Evolutionary conservation across 352 stramenopile species (phyloP).

Genomic region (Phytophthora agathidicida): DNA sequence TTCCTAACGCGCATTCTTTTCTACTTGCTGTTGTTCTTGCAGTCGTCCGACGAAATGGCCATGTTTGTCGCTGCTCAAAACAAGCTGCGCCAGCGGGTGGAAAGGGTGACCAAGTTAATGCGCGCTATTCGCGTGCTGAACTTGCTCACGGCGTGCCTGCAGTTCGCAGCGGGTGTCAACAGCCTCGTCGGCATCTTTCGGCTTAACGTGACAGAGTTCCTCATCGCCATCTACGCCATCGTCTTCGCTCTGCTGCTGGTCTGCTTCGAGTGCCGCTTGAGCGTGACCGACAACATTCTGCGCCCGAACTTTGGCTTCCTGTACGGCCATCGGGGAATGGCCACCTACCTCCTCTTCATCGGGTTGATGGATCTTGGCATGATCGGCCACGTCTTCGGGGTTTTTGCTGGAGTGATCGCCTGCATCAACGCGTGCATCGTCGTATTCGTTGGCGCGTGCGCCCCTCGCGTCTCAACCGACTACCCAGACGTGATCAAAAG

Average conservation of each 20-base stretch:
- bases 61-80: slow-evolving; percentile 5
- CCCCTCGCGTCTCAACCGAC: slow-evolving; percentile 14
- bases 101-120: slow-evolving; percentile 37
- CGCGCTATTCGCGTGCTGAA: slow-evolving; percentile 45
- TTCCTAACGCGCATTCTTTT: background rate
- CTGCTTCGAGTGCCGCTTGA: slow-evolving; percentile 61
- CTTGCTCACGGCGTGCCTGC: slow-evolving; percentile 44
- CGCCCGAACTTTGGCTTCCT: slow-evolving; percentile 69
- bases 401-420: slow-evolving; percentile 40
- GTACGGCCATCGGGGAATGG: slow-evolving; percentile 58
- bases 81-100: slow-evolving; percentile 26
- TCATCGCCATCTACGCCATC: slow-evolving; percentile 61
- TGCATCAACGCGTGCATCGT: slow-evolving; percentile 51
- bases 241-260: slow-evolving; percentile 56
- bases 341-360: slow-evolving; percentile 61
- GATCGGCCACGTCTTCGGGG: slow-evolving; percentile 43
- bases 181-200: slow-evolving; percentile 47
- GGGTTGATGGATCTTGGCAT: slow-evolving; percentile 67
- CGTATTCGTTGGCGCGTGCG: slow-evolving; percentile 38
- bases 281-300: slow-evolving; percentile 46
- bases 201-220: slow-evolving; percentile 42
- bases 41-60: slow-evolving; percentile 7
- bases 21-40: background rate
- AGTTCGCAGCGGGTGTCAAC: slow-evolving; percentile 49
- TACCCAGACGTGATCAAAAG: slow-evolving; percentile 30